phyloP scores from a whole-genome alignment of 495 filamentous ascomycete species.

The Baudoinia panamericana region DNA sequence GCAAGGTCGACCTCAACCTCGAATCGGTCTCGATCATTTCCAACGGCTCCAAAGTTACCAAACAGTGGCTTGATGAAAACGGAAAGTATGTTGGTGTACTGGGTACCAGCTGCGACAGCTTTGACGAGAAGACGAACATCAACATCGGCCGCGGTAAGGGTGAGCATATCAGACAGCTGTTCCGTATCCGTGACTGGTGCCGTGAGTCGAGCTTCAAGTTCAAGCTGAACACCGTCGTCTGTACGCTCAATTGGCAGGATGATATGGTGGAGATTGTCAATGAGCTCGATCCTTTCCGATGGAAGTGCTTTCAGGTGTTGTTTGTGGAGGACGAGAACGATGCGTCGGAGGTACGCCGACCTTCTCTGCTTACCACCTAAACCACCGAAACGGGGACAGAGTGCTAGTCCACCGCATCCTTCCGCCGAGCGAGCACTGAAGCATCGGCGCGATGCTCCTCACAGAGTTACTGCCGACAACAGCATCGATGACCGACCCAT shows the following conservation, averaged over 20 bases:
- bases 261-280: conserved; percentile 40
- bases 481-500: too few relatives aligned
- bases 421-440: too few relatives aligned
- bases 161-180: conserved; percentile 34
- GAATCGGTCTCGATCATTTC: conserved; percentile 43
- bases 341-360: too few relatives aligned
- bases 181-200: conserved; percentile 35
- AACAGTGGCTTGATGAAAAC: conserved; percentile 32
- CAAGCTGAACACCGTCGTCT: conserved; percentile 48
- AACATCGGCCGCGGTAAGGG: conserved; percentile 39
- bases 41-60: conserved; percentile 39
- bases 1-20: conserved; percentile 38
- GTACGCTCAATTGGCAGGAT: conserved; percentile 37
- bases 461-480: too few relatives aligned
- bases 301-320: conserved; percentile 48
- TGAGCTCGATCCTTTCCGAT: conserved; percentile 36
- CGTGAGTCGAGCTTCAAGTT: conserved; percentile 38
- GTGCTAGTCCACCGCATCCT: too few relatives aligned
- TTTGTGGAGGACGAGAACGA: conserved; percentile 45
- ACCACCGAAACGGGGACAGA: too few relatives aligned
- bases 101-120: conserved; percentile 46
- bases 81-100: conserved; percentile 40
- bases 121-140: conserved; percentile 40
- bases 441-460: too few relatives aligned
- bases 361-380: too few relatives aligned